Conservation (phyloP, 2,329 filamentous ascomycete species). For the Alternaria arbusti region DNA sequence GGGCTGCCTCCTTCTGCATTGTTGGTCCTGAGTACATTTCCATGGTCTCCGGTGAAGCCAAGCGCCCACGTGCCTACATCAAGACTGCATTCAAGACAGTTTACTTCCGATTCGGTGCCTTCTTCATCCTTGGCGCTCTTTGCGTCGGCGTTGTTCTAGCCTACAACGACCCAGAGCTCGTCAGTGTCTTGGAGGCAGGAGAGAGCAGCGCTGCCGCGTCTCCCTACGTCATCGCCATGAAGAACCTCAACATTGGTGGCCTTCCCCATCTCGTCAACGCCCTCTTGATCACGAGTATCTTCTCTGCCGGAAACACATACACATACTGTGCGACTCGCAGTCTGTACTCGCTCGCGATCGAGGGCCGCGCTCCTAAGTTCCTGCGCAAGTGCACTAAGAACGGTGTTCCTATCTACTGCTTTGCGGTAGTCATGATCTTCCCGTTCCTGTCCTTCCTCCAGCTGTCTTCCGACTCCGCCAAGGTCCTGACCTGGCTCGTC, state of each 20-base stretch:
- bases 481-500: slow-evolving; percentile 76
- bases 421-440: slow-evolving; percentile 69
- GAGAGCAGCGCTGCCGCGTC: slow-evolving; percentile 60
- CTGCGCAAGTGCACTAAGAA: slow-evolving; percentile 65
- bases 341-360: slow-evolving; percentile 60
- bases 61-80: slow-evolving; percentile 54
- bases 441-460: slow-evolving; percentile 76
- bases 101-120: slow-evolving; percentile 54
- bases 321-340: slow-evolving; percentile 61
- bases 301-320: slow-evolving; percentile 63
- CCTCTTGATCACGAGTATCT: slow-evolving; percentile 60
- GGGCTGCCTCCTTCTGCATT: slow-evolving; percentile 55
- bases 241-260: slow-evolving; percentile 58
- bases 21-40: slow-evolving; percentile 58
- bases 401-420: slow-evolving; percentile 77
- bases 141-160: slow-evolving; percentile 59
- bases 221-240: slow-evolving; percentile 69
- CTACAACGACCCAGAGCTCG: slow-evolving; percentile 73
- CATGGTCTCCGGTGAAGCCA: slow-evolving; percentile 57
- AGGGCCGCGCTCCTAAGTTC: slow-evolving; percentile 61
- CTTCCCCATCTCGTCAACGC: slow-evolving; percentile 67
- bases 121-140: slow-evolving; percentile 56
- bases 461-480: slow-evolving; percentile 68
- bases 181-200: slow-evolving; percentile 54
- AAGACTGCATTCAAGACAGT: slow-evolving; percentile 58